Conservation (phyloP, 2,329 filamentous ascomycete genomes). For the Hypoxylon sp. region DNA sequence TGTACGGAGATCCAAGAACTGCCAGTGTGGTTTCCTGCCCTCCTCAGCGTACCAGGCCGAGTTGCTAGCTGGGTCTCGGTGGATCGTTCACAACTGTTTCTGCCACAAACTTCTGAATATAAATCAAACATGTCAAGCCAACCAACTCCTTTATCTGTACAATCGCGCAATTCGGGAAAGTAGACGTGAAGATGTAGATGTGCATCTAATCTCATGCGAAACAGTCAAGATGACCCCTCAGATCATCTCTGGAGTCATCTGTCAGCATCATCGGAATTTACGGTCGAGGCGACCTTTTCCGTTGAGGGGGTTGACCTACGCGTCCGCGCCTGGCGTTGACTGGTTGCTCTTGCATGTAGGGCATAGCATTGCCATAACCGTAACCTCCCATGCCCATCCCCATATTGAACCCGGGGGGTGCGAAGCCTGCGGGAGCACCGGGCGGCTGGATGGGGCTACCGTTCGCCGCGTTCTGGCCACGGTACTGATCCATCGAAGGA, state of each 20-base stretch:
- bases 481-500: conserved; percentile 70
- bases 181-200: conserved; percentile 30
- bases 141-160: conserved; percentile 50
- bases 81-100: conserved; percentile 35
- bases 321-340: conserved; percentile 71
- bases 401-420: conserved; percentile 55
- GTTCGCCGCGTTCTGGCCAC: conserved; percentile 66
- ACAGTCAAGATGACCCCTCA: conserved; percentile 35
- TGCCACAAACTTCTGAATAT: conserved; percentile 39
- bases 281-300: conserved; percentile 55
- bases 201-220: conserved; percentile 33
- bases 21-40: conserved; percentile 50
- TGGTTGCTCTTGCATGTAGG: conserved; percentile 70
- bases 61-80: conserved; percentile 37
- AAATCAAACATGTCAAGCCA: conserved; percentile 47
- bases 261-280: conserved; percentile 50
- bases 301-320: conserved; percentile 63
- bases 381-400: conserved; percentile 54
- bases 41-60: conserved; percentile 45
- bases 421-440: conserved; percentile 53
- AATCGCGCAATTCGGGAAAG: conserved; percentile 36
- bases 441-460: conserved; percentile 67
- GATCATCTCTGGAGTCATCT: conserved; percentile 52
- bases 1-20: conserved; percentile 49
- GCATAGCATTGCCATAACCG: conserved; percentile 63